Conservation (phyloP, 164 flowering plant genomes). For the Stephania cephalantha region DNA sequence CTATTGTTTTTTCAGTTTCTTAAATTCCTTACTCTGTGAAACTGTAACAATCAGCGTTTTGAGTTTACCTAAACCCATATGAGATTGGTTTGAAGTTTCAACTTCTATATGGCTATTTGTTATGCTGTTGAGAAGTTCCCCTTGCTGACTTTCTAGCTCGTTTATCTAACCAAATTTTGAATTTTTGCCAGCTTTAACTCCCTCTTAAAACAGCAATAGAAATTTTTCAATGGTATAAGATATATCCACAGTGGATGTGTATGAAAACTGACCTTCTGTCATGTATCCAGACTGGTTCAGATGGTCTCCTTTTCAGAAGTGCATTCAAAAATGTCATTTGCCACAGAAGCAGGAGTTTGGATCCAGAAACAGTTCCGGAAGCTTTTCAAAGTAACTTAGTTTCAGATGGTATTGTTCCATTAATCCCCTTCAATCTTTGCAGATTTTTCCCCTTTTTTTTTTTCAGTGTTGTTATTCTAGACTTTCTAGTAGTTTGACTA, state of each 20-base stretch:
- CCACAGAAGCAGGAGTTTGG: conserved; percentile 28
- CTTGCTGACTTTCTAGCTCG: neutral
- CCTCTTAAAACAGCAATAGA: neutral
- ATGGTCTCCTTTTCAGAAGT: conserved; percentile 67
- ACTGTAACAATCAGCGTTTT: too few relatives aligned
- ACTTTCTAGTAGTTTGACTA: neutral
- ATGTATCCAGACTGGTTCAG: conserved; percentile 62
- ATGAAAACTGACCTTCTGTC: conserved; percentile 1
- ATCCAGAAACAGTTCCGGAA: conserved; percentile 35
- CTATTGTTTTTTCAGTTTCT: too few relatives aligned
- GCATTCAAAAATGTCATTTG: conserved; percentile 95
- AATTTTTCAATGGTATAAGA: neutral
- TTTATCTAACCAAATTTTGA: neutral
- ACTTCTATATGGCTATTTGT: neutral
- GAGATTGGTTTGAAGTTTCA: neutral
- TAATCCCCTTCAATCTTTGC: conserved; percentile 2
- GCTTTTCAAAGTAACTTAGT: conserved; percentile 31
- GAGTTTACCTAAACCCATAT: too few relatives aligned
- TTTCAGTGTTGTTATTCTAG: neutral
- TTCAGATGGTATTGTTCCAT: conserved; percentile 36
- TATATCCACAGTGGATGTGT: neutral
- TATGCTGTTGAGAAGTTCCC: neutral
- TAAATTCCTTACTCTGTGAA: too few relatives aligned
- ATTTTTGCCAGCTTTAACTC: neutral
- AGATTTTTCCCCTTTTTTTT: neutral